Evolutionary conservation across 352 stramenopile genomes (phyloP).

Genomic region (Globisporangium canariense): DNA sequence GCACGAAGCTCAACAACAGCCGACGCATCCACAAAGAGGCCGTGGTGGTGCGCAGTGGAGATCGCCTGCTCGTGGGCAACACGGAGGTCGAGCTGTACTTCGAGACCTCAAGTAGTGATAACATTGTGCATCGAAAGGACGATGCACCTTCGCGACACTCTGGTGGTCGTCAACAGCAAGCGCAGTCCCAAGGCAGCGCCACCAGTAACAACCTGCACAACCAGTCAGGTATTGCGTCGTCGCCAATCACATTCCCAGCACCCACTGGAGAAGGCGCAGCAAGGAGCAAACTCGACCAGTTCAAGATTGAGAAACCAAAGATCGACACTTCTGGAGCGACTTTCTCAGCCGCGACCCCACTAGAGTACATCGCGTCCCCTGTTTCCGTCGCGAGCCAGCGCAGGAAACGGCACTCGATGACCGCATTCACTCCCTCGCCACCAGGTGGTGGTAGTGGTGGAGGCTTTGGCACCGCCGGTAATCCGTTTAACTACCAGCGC

Average conservation of each 20-base stretch:
- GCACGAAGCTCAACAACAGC: constrained; percentile 42
- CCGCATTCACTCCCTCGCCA: constrained; percentile 18
- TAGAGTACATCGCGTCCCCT: constrained; percentile 60
- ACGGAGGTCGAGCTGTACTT: constrained; percentile 52
- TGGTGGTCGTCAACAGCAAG: constrained; percentile 6
- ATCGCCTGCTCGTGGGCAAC: constrained; percentile 48
- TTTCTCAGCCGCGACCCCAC: constrained; percentile 21
- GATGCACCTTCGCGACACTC: constrained; percentile 12
- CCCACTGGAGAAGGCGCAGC: background rate
- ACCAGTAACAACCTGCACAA: background rate
- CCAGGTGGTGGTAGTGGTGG: constrained; percentile 13
- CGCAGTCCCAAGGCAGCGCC: background rate
- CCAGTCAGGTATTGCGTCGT: constrained; percentile 1
- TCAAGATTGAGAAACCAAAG: constrained; percentile 10
- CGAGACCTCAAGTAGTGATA: constrained; percentile 7
- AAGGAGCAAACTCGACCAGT: background rate
- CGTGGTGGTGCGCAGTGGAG: constrained; percentile 50
- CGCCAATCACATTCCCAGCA: constrained; percentile 8
- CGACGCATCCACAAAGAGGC: constrained; percentile 42
- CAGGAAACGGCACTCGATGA: constrained; percentile 54
- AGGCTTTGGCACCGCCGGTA: constrained; percentile 6
- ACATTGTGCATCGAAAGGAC: background rate
- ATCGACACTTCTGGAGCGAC: constrained; percentile 26
- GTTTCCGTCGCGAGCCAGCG: constrained; percentile 39
- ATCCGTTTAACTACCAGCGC: constrained; percentile 22